Base-by-base conservation (phyloP, 331 rosid genomes). In the Dryas integrifolia region DNA sequence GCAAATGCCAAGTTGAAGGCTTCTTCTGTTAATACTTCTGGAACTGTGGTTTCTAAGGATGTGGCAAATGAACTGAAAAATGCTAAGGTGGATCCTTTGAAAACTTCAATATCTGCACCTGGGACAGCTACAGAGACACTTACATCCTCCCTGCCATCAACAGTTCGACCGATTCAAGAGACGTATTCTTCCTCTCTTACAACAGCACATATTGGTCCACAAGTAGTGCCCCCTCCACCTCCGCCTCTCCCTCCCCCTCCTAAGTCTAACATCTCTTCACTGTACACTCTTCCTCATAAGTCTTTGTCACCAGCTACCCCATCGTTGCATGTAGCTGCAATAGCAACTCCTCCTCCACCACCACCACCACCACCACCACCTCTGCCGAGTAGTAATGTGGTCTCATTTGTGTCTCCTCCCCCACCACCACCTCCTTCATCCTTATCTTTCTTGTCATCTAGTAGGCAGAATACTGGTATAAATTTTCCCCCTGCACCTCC, bases 1-100 rank as follows among this genome's bases (percentile, higher is more conserved):
- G 82, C 80, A 63, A 88, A 81, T 87, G 47, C 77, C 67, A 85
- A 82, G 80, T 49, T 77, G 77, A 89, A 78, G 85, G 60, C 87
- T 61, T 70, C 82, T 78, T 79, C 87, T 77, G 84, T 85, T 61
- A 71, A 84, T 69, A 50, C 76, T 72, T 70, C 82, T 39, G 83
- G 77, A 67, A 53, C 72, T 49, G 61, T 52, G 60, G 78, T 62
- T 75, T 84, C 83, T 38, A 70, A 48, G 81, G 96, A 87, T 76
- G 62, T 46, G 69, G 67, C 60, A 58, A 85, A 76, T 80, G 97
- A 87, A 65, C 76, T 49, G 72, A 83, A 85, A 84, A 65, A 82
- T 79, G 66, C 43, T 62, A 81, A 82, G 76, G 40, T 58, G 75
- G 83, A 77, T 67, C 50, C 79, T 65, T 74, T 84, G 62, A 89